Base-by-base conservation (phyloP, 106 monocot genomes). In the Platanthera zijinensis region DNA sequence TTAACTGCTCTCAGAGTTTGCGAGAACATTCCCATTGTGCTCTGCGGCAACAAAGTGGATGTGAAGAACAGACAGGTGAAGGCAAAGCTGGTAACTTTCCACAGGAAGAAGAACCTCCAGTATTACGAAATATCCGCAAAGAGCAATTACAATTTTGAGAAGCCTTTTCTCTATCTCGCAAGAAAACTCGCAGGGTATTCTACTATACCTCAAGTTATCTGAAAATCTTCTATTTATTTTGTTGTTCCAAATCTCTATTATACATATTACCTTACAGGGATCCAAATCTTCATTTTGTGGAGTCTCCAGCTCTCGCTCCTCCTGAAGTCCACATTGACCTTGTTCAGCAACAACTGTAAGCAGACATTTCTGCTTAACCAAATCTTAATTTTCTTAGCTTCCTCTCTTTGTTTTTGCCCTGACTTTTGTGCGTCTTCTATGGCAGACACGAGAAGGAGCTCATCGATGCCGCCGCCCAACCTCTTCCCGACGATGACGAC, bases 121-220 rank as follows among this genome's bases (percentile, higher is more conserved):
- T 95, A 95, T 63, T 95, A 91, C 39, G 94, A 95, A 54, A 95
- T 95, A n/a, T 95, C 94, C 73, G 94, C 94, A 5, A 94, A 94
- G 82, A 90, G 94, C 84, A 94, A 94, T 52, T 94, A 94, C 88
- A 94, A 94, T 62, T 94, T 94, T 73, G 91, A 94, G 85, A 94
- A 94, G 75, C 94, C 94, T 2, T 94, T 95, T 84, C 91, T 91
- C 32, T 95, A 95, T 80, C 62, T 95, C 18, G 91, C 94, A 12
- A 91, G 91, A 79, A 95, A 95, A 64, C 87, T 95, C 73, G 89
- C 94, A 53, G 91, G 91, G 94, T 90, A 87, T 19, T 59, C 18
- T 59, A 7, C 7, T 59, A 59, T 59, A 8, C 32, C 32, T 32
- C 32, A 2, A 32, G 32, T 32, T 32, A n/a, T 59, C 8, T n/a